Conservation (phyloP, 805 yeast genomes). For the Debaryomyces hansenii region DNA sequence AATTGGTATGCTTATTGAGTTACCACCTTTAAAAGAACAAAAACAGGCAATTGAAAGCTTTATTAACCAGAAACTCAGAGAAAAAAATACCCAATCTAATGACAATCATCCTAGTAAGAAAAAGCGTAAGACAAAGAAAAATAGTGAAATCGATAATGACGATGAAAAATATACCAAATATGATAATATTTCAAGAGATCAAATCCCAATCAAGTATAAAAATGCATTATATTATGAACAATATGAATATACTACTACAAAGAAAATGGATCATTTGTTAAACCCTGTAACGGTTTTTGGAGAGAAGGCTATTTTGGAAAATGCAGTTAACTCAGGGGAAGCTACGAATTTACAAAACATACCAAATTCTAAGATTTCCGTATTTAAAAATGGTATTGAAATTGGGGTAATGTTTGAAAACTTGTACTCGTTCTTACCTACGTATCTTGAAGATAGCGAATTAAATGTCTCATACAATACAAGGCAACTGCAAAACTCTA, state of each 20-base stretch:
- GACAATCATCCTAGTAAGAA: constrained; percentile 9
- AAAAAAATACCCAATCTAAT: constrained; percentile 1
- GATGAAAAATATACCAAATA: constrained; percentile 17
- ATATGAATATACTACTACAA: constrained; percentile 71
- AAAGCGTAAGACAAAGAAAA: constrained; percentile 12
- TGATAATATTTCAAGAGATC: constrained; percentile 67
- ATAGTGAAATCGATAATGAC: constrained; percentile 15
- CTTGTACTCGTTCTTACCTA: constrained; percentile 76
- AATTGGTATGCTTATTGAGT: constrained; percentile 70
- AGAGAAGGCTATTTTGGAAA: constrained; percentile 60
- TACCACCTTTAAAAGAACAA: constrained; percentile 59
- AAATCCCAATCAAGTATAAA: constrained; percentile 82
- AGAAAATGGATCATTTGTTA: constrained; percentile 69
- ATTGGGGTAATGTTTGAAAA: constrained; percentile 67
- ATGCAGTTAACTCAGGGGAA: constrained; percentile 24
- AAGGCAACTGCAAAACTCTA: constrained; percentile 37
- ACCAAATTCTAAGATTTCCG: constrained; percentile 58
- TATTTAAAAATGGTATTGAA: constrained; percentile 75
- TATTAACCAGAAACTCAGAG: constrained; percentile 9
- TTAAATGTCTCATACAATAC: constrained; percentile 24
- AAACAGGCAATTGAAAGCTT: constrained; percentile 36
- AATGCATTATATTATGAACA: constrained; percentile 79
- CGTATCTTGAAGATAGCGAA: constrained; percentile 56
- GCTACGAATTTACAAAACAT: constrained; percentile 44
- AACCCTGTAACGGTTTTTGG: constrained; percentile 73